Evolutionary conservation across 2,329 filamentous ascomycete species (phyloP), one percentile per base, ranked within the genome.

Genomic region (Lecanicillium sp.): DNA sequence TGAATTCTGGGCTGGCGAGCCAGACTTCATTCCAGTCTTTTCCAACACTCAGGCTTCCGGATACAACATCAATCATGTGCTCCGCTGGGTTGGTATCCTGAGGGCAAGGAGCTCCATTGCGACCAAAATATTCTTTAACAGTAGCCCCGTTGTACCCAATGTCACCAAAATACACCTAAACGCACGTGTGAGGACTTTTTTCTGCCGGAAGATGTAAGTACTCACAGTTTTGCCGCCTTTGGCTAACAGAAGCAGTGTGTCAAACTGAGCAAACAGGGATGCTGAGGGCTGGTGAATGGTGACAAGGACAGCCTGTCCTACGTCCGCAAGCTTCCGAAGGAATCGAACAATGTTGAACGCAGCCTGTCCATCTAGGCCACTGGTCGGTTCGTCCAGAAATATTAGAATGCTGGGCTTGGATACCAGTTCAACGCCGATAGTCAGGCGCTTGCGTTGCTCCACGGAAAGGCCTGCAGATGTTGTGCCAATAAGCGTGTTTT

Each of bases 201-300:
- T n/a, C n/a, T n/a, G n/a, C n/a, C n/a, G n/a, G n/a, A n/a, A n/a
- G n/a, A n/a, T n/a, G n/a, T n/a, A n/a, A n/a, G n/a, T n/a, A n/a
- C n/a, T n/a, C 3, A 95, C 74, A 5, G 78, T 83, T 54, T 77
- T 76, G 8, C 83, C 83, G 3, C 81, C 83, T 53, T 70, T 75
- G n/a, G 80, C 76, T 0, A 87, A 72, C 1, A 86, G 67, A 1
- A 95, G 70, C 2, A 95, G 75, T 11, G 88, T 79, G 61, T 95
- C 89, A 55, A 95, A 95, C 64, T 90, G 85, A 64, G 93, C 87
- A 56, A 95, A 95, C 0, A 95, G 74, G 0, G 87, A 83, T 14
- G 87, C 86, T 55, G 90, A 91, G 2, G 90, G 89, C 62, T 95
- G 90, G 63, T 95, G 90, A 54, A 95, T 95, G 0, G 90, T 95